Evolutionary conservation across 1,139 yeast species (phyloP), one percentile per base, ranked within the genome.

Genomic region (Sugiyamaella pinicola): DNA sequence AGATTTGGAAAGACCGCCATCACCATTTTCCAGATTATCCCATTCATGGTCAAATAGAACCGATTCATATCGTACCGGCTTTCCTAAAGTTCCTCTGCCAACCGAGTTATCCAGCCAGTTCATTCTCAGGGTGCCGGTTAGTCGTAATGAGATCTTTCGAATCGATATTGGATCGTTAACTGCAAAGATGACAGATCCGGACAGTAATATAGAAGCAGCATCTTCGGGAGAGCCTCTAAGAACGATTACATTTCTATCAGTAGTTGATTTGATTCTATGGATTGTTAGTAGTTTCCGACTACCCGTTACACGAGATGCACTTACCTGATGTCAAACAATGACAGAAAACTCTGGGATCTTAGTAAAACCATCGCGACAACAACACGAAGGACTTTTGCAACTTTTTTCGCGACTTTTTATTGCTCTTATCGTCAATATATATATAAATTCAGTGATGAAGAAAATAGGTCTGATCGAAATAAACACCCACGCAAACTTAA

Each of bases 101-200:
- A 73, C 74, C 47, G 74, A 71, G 18, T 53, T 57, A 24, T 65
- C 70, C 17, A 53, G 47, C 65, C 71, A 76, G 61, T 34, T 78
- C 49, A 87, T 66, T 50, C 83, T 74, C 45, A 89, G 65, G 1
- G 83, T 83, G 2, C 93, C 87, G 56, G 81, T 79, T 28, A 93
- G 70, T 57, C 83, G 76, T 52, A 93, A 71, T 5, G 81, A 69
- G 56, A 93, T 69, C 61, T 79, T 80, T 64, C 81, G 84, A 49
- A 93, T 77, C 7, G 82, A 73, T 55, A 89, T 73, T 1, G 96
- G 89, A 61, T 93, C 98, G 28, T 79, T 75, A 0, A 88, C 82
- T 0, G 95, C 80, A 29, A 93, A 71, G 0, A 87, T 93, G 21
- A 93, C 83, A 21, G 82, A 82, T 4, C 99, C 99, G 0, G 85